A percentile compares a stretch with the other conserved stretches of the same genome.
Evolutionary conservation across 768 basidiomycete species (phyloP).

Genomic region (Leccinum subgranulosum): DNA sequence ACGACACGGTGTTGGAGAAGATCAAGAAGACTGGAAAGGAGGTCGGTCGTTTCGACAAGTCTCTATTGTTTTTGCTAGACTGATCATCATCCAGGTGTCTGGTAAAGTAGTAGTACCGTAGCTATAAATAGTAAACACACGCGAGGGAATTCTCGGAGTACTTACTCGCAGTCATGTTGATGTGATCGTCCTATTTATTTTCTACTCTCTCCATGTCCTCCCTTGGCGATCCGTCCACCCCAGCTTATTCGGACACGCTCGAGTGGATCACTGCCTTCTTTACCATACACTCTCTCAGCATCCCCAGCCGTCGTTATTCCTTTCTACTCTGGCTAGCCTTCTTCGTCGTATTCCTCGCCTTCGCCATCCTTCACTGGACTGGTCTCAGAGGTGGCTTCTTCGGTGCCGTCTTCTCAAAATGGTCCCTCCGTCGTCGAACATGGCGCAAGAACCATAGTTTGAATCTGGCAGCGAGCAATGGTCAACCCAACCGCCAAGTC

Average conservation of each 20-base stretch:
- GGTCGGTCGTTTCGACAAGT: conserved; percentile 37
- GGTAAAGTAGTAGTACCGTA: conserved; percentile 18
- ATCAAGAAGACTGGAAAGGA: conserved; percentile 93
- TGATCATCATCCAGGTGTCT: no score
- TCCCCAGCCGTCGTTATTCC: conserved; percentile 50
- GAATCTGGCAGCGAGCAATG: conserved; percentile 27
- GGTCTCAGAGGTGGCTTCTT: conserved; percentile 39
- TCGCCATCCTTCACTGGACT: conserved; percentile 42
- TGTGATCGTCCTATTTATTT: background rate
- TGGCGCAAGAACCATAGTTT: conserved; percentile 49
- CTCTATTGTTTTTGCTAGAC: background rate
- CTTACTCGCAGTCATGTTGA: background rate
- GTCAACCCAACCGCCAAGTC: conserved; percentile 39
- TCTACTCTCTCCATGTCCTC: conserved; percentile 28
- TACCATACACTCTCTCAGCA: conserved; percentile 51
- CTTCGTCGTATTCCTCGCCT: conserved; percentile 37
- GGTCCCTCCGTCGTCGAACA: conserved; percentile 55
- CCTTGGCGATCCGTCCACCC: conserved; percentile 28
- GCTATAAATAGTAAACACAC: background rate
- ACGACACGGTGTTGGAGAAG: conserved; percentile 64
- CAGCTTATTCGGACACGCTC: conserved; percentile 40
- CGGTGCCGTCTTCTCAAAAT: conserved; percentile 57
- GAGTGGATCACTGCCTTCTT: conserved; percentile 59
- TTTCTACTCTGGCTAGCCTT: conserved; percentile 61
- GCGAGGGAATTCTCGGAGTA: no score